A percentile compares a stretch with the other conserved stretches of the same genome.
Evolutionary conservation across 1,284 basidiomycete species (phyloP).

Genomic region (Ustilago sp.): DNA sequence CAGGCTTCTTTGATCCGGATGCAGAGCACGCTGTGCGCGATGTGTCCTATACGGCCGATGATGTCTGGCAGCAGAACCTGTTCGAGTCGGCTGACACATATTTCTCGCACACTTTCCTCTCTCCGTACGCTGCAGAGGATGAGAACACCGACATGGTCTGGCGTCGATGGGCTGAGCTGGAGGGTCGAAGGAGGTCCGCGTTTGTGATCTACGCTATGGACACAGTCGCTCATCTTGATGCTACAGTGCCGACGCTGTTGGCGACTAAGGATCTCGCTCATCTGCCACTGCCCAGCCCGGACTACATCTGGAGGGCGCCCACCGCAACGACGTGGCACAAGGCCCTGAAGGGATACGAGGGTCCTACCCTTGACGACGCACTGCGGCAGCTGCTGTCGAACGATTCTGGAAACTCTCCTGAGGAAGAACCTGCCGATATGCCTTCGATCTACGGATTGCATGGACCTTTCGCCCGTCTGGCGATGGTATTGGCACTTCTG

Average conservation of each 20-base stretch:
- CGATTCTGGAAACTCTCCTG: constrained; percentile 22
- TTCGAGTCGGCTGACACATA: constrained; percentile 40
- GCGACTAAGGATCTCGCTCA: constrained; percentile 54
- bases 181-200: constrained; percentile 56
- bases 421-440: constrained; percentile 2
- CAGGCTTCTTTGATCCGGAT: constrained; percentile 54
- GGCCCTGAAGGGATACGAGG: constrained; percentile 38
- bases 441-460: constrained; percentile 51
- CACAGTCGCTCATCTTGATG: constrained; percentile 58
- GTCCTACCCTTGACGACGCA: constrained; percentile 54
- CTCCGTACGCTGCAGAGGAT: constrained; percentile 35
- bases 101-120: constrained; percentile 52
- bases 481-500: constrained; percentile 58
- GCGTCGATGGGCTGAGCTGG: constrained; percentile 60
- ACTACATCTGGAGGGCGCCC: constrained; percentile 55
- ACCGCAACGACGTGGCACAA: constrained; percentile 43
- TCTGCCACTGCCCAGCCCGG: constrained; percentile 58
- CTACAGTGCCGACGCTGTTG: constrained; percentile 46
- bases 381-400: constrained; percentile 44
- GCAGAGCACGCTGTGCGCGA: constrained; percentile 43
- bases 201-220: constrained; percentile 57
- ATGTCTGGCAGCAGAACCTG: constrained; percentile 42
- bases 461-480: constrained; percentile 60
- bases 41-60: constrained; percentile 33
- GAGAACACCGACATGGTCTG: constrained; percentile 54